Evolutionary conservation across 75 land plant genomes (phyloP).

Genomic region (Selaginella moellendorffii): DNA sequence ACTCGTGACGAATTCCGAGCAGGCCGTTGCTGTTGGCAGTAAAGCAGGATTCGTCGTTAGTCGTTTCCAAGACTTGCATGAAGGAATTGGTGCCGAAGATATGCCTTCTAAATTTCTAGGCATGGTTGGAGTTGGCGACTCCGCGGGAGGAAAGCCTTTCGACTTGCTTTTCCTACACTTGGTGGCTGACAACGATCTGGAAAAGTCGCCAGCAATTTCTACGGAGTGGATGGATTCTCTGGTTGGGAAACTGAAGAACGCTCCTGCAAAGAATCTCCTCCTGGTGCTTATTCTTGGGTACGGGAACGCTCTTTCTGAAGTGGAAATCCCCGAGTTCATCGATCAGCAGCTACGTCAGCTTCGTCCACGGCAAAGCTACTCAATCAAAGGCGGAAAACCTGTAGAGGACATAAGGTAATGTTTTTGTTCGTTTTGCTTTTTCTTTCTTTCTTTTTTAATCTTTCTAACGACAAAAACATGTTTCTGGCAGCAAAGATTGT

Average conservation of each 20-base stretch:
- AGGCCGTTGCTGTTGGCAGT: slow-evolving; percentile 31
- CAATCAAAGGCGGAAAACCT: slow-evolving; percentile 47
- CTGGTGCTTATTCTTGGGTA: slow-evolving; percentile 59
- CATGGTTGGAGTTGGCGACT: slow-evolving; percentile 32
- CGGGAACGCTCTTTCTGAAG: slow-evolving; percentile 43
- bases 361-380: slow-evolving; percentile 74
- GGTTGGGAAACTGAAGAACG: slow-evolving; percentile 41
- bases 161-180: slow-evolving; percentile 70
- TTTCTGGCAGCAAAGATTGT: slow-evolving; percentile 46
- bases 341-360: slow-evolving; percentile 11
- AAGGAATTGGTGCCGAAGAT: neutral
- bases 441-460: neutral
- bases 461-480: neutral
- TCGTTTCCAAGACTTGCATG: slow-evolving; percentile 5
- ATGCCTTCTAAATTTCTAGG: slow-evolving; percentile 29
- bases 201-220: neutral
- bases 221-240: slow-evolving; percentile 39
- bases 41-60: slow-evolving; percentile 34
- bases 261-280: slow-evolving; percentile 41
- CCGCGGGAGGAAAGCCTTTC: slow-evolving; percentile 19
- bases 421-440: too few relatives aligned
- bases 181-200: slow-evolving; percentile 11
- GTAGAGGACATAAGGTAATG: slow-evolving; percentile 43
- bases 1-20: slow-evolving; percentile 32
- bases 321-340: slow-evolving; percentile 22